Percentiles rank a stretch among this genome's conserved stretches.
Evolutionary conservation across 192 early-diverging fungal species (phyloP).

Genomic region (Rhizophagus clarus): DNA sequence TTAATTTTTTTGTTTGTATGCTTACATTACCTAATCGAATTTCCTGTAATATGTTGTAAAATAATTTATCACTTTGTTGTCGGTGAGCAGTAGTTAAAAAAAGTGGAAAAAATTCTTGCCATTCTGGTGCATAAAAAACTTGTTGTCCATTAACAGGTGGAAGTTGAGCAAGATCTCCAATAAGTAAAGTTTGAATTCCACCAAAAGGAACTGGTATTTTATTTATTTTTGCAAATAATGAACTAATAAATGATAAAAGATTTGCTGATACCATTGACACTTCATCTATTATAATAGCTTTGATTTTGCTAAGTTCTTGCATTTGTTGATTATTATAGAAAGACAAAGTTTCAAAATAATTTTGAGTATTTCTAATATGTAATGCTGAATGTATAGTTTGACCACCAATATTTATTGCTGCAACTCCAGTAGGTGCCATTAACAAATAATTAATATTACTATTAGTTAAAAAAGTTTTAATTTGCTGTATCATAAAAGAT

Average conservation of each 20-base stretch:
- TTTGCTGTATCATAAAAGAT: constrained; percentile 9
- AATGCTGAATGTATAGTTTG: neutral
- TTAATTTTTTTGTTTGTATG: too few relatives aligned
- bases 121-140: neutral
- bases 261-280: neutral
- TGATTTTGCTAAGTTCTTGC: neutral
- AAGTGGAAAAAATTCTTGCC: neutral
- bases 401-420: neutral
- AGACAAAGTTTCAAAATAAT: neutral
- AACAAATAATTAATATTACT: neutral
- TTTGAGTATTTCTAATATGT: neutral
- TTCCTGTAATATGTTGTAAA: too few relatives aligned
- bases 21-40: too few relatives aligned
- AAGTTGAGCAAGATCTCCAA: constrained; percentile 7
- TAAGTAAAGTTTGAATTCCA: neutral
- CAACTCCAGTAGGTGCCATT: neutral
- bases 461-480: neutral
- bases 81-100: neutral
- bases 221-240: neutral
- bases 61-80: neutral
- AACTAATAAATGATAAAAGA: neutral
- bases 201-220: neutral
- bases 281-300: constrained; percentile 9
- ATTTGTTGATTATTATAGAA: too few relatives aligned
- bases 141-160: neutral